Evolutionary conservation across 2,329 filamentous ascomycete species (phyloP), one percentile per base, ranked within the genome.

Genomic region (Fusarium clavum): DNA sequence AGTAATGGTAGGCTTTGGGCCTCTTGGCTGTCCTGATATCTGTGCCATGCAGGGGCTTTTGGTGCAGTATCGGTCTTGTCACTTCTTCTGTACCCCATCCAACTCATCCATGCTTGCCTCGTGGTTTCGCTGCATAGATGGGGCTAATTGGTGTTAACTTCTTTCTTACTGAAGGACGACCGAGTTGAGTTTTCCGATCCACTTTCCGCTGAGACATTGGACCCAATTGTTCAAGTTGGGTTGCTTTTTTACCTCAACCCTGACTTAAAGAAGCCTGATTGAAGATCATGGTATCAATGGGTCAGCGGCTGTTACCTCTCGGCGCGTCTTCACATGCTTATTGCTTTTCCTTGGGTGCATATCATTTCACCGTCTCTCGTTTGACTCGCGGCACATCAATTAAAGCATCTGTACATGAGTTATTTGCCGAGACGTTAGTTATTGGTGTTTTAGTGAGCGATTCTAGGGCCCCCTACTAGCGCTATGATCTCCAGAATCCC

Each of bases 401-500:
- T 45, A 52, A 22, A 64, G 24, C 22, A 66, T 24, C 56, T 29
- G 22, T 41, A 30, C 43, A 46, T 59, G 56, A 67, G 48, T 22
- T 61, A 67, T 46, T 61, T 61, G 61, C 62, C 53, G 51, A 41
- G 41, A 60, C 51, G 24, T 53, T 57, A 53, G 66, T 62, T 40
- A 51, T 44, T 58, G 41, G 43, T 45, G 29, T 29, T 29, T 51
- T 38, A 57, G 27, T 57, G 46, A 40, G 24, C 30, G 45, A 34
- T 43, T 44, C 47, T 43, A 44, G 57, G 49, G n/a, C 8, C 32
- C 68, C 71, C 10, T 61, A 48, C 72, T 75, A 74, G 72, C 58
- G 61, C 7, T 5, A 56, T 69, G 73, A 75, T 75, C 73, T 74
- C 70, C 73, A 32, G 45, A 27, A 57, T 58, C 69, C 73, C 64